Evolutionary conservation across 1,284 basidiomycete genomes (phyloP), one percentile per base, ranked within the genome.

Genomic region (Inonotus obliquus): DNA sequence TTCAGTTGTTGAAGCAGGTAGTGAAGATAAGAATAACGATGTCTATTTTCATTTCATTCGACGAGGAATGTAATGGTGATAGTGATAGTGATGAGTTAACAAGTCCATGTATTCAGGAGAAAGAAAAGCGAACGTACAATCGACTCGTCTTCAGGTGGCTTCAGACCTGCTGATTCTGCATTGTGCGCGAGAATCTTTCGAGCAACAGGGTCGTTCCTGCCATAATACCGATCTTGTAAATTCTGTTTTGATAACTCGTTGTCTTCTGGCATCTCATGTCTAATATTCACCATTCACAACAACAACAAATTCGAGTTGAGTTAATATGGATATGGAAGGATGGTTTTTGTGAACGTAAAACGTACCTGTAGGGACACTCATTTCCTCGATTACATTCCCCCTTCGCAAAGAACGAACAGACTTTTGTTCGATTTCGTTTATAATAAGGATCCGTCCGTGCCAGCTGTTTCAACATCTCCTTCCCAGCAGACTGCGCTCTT

Each of bases 341-440:
- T n/a, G n/a, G n/a, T n/a, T n/a, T n/a, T n/a, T n/a, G n/a, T n/a
- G n/a, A n/a, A n/a, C n/a, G n/a, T n/a, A n/a, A n/a, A n/a, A 73
- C 81, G 59, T 62, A 85, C 81, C 89, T 81, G 76, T 94, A 99
- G 0, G 97, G 97, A 74, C 97, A 99, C 62, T 93, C 94, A 25
- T 80, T 78, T 5, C 97, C 97, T 44, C 97, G 84, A 45, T 83
- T 94, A 72, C 97, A 99, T 63, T 94, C 91, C 0, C 97, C 97
- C 75, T 98, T 98, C 47, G 85, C 89, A 71, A 90, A 99, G 80
- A 99, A 98, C 1, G 93, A 94, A 73, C 97, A 99, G 9, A 97
- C 73, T 67, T 98, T 92, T 53, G 96, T 93, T 60, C 92, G 79
- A 75, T 99, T 98, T 57, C 95, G 87, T 75, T 98, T 98, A 79